Evolutionary conservation across 257 asterid species (phyloP).

Genomic region (Ocimum tenuiflorum): DNA sequence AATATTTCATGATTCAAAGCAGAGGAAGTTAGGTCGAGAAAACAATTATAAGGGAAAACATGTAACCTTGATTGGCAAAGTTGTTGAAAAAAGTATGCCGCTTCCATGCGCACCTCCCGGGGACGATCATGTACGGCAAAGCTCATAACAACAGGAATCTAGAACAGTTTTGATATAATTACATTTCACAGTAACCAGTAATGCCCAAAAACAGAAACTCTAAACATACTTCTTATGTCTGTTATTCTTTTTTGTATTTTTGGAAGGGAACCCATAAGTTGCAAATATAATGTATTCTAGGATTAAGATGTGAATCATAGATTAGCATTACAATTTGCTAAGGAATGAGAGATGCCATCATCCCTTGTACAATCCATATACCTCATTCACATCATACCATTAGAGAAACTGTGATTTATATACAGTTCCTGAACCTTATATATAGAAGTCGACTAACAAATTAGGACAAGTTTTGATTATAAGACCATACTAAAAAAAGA

Average conservation of each 20-base stretch:
- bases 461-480: background rate
- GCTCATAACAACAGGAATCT: conserved; percentile 92
- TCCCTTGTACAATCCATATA: background rate
- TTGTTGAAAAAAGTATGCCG: conserved; percentile 88
- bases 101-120: conserved; percentile 93
- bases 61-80: conserved; percentile 93
- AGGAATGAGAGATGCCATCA: background rate
- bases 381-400: background rate
- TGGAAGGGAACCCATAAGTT: background rate
- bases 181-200: conserved; percentile 14
- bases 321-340: background rate
- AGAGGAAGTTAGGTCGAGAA: conserved; percentile 4
- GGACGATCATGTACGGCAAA: conserved; percentile 94
- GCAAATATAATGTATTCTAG: no score
- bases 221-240: background rate
- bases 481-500: background rate
- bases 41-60: conserved; percentile 7
- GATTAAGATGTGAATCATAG: no score
- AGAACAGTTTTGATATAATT: conserved; percentile 17
- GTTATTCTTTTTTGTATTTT: no score
- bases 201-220: background rate
- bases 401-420: background rate
- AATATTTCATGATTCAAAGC: conserved; percentile 2
- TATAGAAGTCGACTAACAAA: background rate
- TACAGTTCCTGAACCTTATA: background rate